Conservation (phyloP, 2,329 filamentous ascomycete genomes). For the Fusarium sp. region DNA sequence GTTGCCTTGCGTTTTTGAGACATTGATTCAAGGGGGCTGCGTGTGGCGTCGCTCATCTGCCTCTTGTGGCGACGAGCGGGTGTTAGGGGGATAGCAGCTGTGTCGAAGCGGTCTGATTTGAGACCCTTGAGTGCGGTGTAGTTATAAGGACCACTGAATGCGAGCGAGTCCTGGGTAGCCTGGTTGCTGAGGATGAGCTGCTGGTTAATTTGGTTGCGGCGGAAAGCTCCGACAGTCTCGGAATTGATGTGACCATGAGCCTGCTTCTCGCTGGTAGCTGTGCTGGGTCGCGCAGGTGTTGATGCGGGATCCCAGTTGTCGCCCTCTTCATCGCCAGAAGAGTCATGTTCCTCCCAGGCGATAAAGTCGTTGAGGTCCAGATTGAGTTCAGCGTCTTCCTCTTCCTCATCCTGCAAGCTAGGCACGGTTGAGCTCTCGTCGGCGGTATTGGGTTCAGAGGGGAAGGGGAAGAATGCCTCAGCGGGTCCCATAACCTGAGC, state of each 20-base stretch:
- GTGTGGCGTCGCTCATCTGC: constrained; percentile 56
- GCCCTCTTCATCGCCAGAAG: constrained; percentile 69
- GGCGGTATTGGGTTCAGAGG: constrained; percentile 67
- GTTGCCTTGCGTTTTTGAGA: constrained; percentile 69
- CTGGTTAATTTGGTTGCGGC: constrained; percentile 73
- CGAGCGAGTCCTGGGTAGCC: constrained; percentile 71
- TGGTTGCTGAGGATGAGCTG: constrained; percentile 70
- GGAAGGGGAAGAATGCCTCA: constrained; percentile 80
- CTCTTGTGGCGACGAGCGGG: constrained; percentile 71
- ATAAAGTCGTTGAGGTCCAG: constrained; percentile 80
- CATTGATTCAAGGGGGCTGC: constrained; percentile 62
- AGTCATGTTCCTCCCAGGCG: constrained; percentile 70
- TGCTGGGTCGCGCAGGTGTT: constrained; percentile 64
- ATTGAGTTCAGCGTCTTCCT: constrained; percentile 73
- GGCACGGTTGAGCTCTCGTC: constrained; percentile 59
- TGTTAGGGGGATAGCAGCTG: constrained; percentile 75
- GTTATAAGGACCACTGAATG: constrained; percentile 70
- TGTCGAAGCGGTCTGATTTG: constrained; percentile 73
- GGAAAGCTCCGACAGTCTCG: constrained; percentile 82
- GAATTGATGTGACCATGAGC: constrained; percentile 70
- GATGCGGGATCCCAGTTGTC: constrained; percentile 63
- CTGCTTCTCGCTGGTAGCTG: constrained; percentile 60
- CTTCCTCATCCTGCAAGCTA: constrained; percentile 61
- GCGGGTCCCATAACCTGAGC: constrained; percentile 77
- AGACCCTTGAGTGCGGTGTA: constrained; percentile 71